These are phyloP conservation scores for Colletotrichum aenigma DNA, from an alignment of 2,329 filamentous ascomycete genomes.

Conservation along the genomic window DNA sequence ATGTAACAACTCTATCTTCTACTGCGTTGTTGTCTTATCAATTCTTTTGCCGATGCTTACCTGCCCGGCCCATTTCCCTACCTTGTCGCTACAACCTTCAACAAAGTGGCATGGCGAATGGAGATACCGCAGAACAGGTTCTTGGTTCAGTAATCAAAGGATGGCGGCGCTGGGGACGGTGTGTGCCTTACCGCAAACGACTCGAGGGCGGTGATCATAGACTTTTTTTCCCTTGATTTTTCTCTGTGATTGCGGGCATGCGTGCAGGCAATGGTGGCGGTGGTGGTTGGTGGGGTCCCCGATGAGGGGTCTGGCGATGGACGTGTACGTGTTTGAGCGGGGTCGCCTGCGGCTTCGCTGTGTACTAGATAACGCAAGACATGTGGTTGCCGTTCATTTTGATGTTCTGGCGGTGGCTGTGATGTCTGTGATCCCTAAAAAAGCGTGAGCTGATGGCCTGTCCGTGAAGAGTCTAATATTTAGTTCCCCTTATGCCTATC, in stretches of 20 bases:
- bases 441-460: not conserved
- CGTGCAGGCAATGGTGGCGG: not conserved
- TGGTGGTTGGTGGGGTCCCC: not conserved
- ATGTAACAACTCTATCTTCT: constrained; percentile 63
- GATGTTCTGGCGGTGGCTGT: not conserved
- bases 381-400: not conserved
- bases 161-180: not conserved
- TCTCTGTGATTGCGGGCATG: not conserved
- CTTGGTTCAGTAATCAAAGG: not conserved
- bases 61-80: not conserved
- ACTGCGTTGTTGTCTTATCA: constrained; percentile 10
- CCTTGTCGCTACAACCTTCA: not conserved
- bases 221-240: not conserved
- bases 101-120: not conserved
- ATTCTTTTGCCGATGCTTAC: not conserved
- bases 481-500: not conserved
- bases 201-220: constrained; percentile 8
- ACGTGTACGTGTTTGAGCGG: constrained; percentile 4
- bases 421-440: not conserved
- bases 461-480: not conserved
- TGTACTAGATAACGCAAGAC: constrained; percentile 19
- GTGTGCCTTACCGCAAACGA: not conserved
- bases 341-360: not conserved
- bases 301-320: not conserved
- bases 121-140: not conserved